Base-by-base conservation (phyloP, 2,329 filamentous ascomycete species). In the Aspergillus intermedius region DNA sequence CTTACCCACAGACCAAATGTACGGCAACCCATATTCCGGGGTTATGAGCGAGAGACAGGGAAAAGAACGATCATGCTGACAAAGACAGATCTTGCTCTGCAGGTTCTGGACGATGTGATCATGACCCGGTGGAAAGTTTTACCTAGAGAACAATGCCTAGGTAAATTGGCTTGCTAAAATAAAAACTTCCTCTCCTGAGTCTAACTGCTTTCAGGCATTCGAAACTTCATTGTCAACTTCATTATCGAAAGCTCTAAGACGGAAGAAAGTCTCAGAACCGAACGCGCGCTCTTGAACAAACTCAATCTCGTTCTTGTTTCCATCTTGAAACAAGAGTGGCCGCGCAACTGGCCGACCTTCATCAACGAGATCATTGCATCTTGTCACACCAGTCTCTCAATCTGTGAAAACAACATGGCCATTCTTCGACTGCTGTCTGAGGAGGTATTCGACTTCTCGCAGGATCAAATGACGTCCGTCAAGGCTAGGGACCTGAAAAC, bases 381-480 rank as follows among this genome's bases (percentile, higher is more conserved):
- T 48, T 97, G 91, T 73, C 91, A 95, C 68, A 91, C 88, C 59
- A 96, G 87, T 71, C 77, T 98, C 47, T 93, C 91, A 34, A 94
- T 98, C 61, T 98, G 94, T 80, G 93, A 98, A 75, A 98, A 98
- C 77, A 98, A 98, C 78, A 98, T 98, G 93, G 90, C 88, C 56
- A 97, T 98, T 60, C 81, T 98, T 59, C 86, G 93, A 51, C 76
- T 98, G 61, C 80, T 98, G 42, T 98, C 93, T 5, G 93, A 98
- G 70, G 93, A 98, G 71, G 91, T 98, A 34, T 98, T 98, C 65
- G 93, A 98, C 75, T 98, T 94, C 72, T 98, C 93, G 1, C 89
- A 91, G 55, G 93, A 98, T 66, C 89, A 96, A 69, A 96, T 98
- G 91, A 98, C 93, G n/a, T 96, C 91, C 34, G 82, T 87, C 50